These are phyloP conservation scores for Ichthyophonus hoferi DNA, from an alignment of 208 protist species.

Conservation along the genomic window DNA sequence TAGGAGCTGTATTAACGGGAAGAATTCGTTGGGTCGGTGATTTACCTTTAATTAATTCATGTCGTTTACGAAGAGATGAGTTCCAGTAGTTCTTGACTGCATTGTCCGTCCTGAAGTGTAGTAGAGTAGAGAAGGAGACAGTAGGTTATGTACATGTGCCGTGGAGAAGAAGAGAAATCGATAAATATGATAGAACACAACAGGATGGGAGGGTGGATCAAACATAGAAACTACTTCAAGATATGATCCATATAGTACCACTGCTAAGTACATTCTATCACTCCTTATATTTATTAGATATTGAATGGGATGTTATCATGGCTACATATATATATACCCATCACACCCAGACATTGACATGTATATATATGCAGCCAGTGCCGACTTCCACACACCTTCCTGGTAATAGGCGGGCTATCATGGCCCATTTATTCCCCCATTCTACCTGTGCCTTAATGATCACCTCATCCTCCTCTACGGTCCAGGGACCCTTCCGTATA, in stretches of 20 bases:
- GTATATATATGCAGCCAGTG: too few species aligned
- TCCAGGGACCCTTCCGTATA: not conserved
- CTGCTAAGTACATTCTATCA: too few species aligned
- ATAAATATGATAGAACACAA: too few species aligned
- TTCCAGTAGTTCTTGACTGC: constrained; percentile 1
- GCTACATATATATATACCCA: too few species aligned
- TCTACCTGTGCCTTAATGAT: not conserved
- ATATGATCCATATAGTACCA: too few species aligned
- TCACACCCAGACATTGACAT: too few species aligned
- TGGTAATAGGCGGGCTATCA: not conserved
- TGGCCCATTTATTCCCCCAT: not conserved
- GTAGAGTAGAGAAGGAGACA: not conserved
- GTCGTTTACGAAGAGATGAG: not conserved
- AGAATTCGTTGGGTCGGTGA: not conserved
- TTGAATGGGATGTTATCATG: too few species aligned
- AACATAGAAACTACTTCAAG: too few species aligned
- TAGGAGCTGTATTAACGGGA: not conserved
- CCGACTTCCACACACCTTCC: not conserved
- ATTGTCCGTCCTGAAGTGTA: not conserved
- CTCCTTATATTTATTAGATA: too few species aligned
- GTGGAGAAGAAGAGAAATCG: too few species aligned
- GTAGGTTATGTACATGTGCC: not conserved
- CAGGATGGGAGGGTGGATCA: too few species aligned
- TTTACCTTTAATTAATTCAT: not conserved
- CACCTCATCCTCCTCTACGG: not conserved